A percentile compares a stretch with the other conserved stretches of the same genome.
phyloP scores from a whole-genome alignment of 352 stramenopile genomes.

The Phytophthora idaei region DNA sequence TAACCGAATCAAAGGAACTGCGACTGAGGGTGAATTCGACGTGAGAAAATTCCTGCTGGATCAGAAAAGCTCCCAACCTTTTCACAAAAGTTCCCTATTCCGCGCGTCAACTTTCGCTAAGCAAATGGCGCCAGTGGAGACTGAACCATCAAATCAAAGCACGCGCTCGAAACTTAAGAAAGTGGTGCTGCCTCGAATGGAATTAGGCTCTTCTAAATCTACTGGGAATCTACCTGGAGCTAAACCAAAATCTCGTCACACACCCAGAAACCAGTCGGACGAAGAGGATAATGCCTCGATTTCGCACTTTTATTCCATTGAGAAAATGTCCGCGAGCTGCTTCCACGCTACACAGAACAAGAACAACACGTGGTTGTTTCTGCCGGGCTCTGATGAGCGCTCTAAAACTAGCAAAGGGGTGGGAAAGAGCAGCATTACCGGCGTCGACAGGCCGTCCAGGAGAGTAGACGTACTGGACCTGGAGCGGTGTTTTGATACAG shows the following conservation, averaged over 20 bases:
- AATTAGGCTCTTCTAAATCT: conserved; percentile 27
- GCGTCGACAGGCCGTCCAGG: conserved; percentile 63
- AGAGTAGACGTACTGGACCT: conserved; percentile 75
- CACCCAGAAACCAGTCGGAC: conserved; percentile 17
- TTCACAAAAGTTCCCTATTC: conserved; percentile 71
- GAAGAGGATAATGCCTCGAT: conserved; percentile 43
- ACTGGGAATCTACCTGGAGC: conserved; percentile 17
- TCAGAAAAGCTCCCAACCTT: conserved; percentile 55
- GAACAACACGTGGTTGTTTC: conserved; percentile 79
- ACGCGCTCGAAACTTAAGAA: conserved; percentile 29
- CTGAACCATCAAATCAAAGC: background rate
- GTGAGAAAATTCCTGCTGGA: conserved; percentile 69
- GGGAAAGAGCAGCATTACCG: conserved; percentile 51
- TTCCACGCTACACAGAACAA: conserved; percentile 73
- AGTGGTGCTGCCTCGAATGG: conserved; percentile 50
- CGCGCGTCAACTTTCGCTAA: conserved; percentile 40
- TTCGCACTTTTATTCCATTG: conserved; percentile 82
- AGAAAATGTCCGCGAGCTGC: conserved; percentile 72
- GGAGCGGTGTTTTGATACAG: conserved; percentile 68
- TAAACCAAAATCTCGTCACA: background rate
- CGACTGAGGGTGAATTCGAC: conserved; percentile 50
- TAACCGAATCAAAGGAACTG: conserved; percentile 1
- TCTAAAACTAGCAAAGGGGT: conserved; percentile 53
- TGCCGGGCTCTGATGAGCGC: conserved; percentile 64
- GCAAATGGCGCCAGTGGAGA: conserved; percentile 24